phyloP scores from a whole-genome alignment of 129 eudicot genomes.

The Centrapalus pauciflorus region DNA sequence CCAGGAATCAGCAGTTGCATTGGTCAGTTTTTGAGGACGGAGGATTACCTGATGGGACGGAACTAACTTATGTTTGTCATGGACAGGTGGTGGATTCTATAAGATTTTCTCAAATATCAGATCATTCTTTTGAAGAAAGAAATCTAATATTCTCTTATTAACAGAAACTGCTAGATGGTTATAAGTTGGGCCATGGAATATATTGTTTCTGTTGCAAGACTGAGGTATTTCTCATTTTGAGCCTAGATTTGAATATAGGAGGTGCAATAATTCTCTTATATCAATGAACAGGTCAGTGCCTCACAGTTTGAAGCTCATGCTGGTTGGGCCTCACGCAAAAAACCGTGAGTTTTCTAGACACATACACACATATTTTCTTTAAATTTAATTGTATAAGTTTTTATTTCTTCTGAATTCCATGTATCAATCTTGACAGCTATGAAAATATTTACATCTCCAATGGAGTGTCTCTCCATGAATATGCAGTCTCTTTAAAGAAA shows the following conservation, averaged over 20 bases:
- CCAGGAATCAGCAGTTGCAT: slow-evolving; percentile 84
- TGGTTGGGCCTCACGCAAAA: slow-evolving; percentile 85
- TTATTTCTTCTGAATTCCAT: not conserved
- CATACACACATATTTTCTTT: not conserved
- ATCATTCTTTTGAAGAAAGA: slow-evolving; percentile 11
- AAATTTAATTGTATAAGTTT: not conserved
- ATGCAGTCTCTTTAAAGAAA: slow-evolving; percentile 51
- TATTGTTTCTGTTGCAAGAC: slow-evolving; percentile 69
- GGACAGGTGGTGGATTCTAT: slow-evolving; percentile 57
- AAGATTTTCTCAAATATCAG: not conserved
- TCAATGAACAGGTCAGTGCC: slow-evolving; percentile 63
- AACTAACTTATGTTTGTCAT: slow-evolving; percentile 64
- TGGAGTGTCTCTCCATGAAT: slow-evolving; percentile 96
- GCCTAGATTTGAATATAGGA: not conserved
- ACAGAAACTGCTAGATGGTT: slow-evolving; percentile 86
- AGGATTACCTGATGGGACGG: slow-evolving; percentile 93
- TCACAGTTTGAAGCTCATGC: slow-evolving; percentile 96
- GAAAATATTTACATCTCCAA: slow-evolving; percentile 80
- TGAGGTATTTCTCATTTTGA: slow-evolving; percentile 36
- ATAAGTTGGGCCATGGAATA: slow-evolving; percentile 70
- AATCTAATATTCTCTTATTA: slow-evolving; percentile 3
- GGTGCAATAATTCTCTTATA: not conserved
- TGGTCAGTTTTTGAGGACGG: slow-evolving; percentile 72
- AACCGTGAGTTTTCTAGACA: slow-evolving; percentile 68
- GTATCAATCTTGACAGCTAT: slow-evolving; percentile 43